Percentiles rank a stretch among this genome's conserved stretches.
These are phyloP conservation scores for Penicillium sp. DNA, from an alignment of 2,329 filamentous ascomycete species.

Conservation along the genomic window DNA sequence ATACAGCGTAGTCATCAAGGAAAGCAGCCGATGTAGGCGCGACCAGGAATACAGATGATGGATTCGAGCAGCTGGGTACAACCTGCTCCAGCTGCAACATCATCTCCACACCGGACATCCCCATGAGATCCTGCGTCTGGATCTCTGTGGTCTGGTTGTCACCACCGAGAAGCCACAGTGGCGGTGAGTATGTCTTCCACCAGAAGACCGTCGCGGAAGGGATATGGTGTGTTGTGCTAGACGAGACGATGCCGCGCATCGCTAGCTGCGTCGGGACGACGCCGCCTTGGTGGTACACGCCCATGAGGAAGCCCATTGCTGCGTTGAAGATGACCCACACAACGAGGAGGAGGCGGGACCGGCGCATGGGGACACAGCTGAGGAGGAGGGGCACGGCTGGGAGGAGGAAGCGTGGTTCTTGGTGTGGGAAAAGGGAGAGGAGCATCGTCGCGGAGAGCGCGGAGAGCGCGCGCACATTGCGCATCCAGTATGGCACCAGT, in stretches of 20 bases:
- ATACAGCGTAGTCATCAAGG: slow-evolving; percentile 39
- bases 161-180: slow-evolving; percentile 51
- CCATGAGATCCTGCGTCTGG: slow-evolving; percentile 51
- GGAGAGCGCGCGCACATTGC: slow-evolving; percentile 44
- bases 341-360: slow-evolving; percentile 42
- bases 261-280: slow-evolving; percentile 52
- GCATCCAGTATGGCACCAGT: slow-evolving; percentile 33
- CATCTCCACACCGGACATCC: slow-evolving; percentile 45
- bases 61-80: slow-evolving; percentile 33
- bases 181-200: slow-evolving; percentile 58
- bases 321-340: slow-evolving; percentile 53
- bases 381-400: slow-evolving; percentile 53
- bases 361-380: slow-evolving; percentile 47
- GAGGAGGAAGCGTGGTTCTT: slow-evolving; percentile 55
- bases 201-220: slow-evolving; percentile 47
- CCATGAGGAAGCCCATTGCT: slow-evolving; percentile 51
- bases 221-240: slow-evolving; percentile 21
- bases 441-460: slow-evolving; percentile 46
- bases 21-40: slow-evolving; percentile 48
- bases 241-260: slow-evolving; percentile 41
- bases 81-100: slow-evolving; percentile 38
- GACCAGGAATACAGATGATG: slow-evolving; percentile 43
- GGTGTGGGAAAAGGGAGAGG: slow-evolving; percentile 51
- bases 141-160: slow-evolving; percentile 34
- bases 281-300: slow-evolving; percentile 56